Base-by-base conservation (phyloP, 228 moss, liverwort and hornwort genomes). In the Sphagnum fallax region DNA sequence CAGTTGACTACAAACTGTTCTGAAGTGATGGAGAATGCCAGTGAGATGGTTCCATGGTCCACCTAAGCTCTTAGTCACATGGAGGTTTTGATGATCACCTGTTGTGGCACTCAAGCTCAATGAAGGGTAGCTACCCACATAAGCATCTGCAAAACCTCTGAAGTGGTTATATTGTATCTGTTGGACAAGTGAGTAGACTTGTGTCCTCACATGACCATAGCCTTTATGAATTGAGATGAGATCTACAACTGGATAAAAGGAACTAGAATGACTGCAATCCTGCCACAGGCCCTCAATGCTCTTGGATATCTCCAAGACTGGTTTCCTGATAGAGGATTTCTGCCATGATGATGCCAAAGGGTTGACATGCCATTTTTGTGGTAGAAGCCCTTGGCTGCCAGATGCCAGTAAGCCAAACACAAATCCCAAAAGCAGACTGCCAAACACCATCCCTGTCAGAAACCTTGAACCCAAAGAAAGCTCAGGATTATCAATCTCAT, bases 391-490 rank as follows among this genome's bases (percentile, higher is more conserved):
- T 49, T 52, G 70, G 61, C 78, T 78, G 18, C 82, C 78, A 48
- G 82, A 82, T 6, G 73, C 63, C 7, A 74, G 73, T 71, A 71
- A 66, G 1, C 67, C n/a, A 7, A 75, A 78, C 82, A 78, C 75
- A 73, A 69, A 49, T 52, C 78, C 78, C 65, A 2, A 69, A 32
- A 32, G 75, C 70, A 75, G 48, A 32, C 75, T 18, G 14, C 64
- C 61, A 12, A 78, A 68, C 50, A 73, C 62, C 48, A 74, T 62
- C 52, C 67, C 61, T 16, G 50, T 76, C 52, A 82, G 50, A 50
- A 82, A 62, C 47, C 71, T 73, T 62, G 57, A 32, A 5, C 63
- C 69, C 78, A 67, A 75, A 32, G 76, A 66, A 55, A 8, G 9
- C 12, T 55, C 55, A 8, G 4, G 9, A 12, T 8, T 8, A 11